Percentiles rank a stretch among this genome's conserved stretches.
These are phyloP conservation scores for Annulohypoxylon moriforme DNA, from an alignment of 495 filamentous ascomycete genomes.

Conservation along the genomic window DNA sequence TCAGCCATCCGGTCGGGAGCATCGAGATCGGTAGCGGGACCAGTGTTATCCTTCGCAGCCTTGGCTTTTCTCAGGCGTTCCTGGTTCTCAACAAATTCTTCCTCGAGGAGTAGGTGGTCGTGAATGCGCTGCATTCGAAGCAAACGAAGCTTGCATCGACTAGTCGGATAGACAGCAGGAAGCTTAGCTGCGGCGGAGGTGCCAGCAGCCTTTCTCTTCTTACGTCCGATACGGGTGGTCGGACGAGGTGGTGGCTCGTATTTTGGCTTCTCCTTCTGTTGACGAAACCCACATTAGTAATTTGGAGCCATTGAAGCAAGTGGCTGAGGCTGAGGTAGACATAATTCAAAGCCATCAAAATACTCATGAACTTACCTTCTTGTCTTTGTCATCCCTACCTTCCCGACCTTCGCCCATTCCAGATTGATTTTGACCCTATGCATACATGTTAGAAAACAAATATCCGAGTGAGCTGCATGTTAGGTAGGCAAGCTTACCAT, in stretches of 20 bases:
- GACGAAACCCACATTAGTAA: conserved; percentile 11
- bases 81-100: conserved; percentile 99
- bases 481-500: conserved; percentile 38
- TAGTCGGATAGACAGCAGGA: conserved; percentile 91
- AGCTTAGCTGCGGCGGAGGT: conserved; percentile 95
- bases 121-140: conserved; percentile 98
- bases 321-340: not conserved
- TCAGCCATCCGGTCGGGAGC: conserved; percentile 86
- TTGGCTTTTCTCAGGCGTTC: conserved; percentile 93
- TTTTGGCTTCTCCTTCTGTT: conserved; percentile 98
- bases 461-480: not conserved
- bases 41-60: conserved; percentile 74
- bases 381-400: conserved; percentile 88
- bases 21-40: conserved; percentile 69
- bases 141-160: conserved; percentile 95
- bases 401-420: conserved; percentile 83
- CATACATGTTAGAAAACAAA: conserved; percentile 21
- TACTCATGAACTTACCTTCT: conserved; percentile 76
- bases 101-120: conserved; percentile 95
- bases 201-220: conserved; percentile 93
- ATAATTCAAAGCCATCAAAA: not conserved
- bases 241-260: conserved; percentile 98
- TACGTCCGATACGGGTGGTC: conserved; percentile 96
- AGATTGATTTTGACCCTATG: conserved; percentile 87
- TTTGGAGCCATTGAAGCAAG: not conserved